Conservation (phyloP, 441 rosid genomes). For the Euphorbia celastroides region DNA sequence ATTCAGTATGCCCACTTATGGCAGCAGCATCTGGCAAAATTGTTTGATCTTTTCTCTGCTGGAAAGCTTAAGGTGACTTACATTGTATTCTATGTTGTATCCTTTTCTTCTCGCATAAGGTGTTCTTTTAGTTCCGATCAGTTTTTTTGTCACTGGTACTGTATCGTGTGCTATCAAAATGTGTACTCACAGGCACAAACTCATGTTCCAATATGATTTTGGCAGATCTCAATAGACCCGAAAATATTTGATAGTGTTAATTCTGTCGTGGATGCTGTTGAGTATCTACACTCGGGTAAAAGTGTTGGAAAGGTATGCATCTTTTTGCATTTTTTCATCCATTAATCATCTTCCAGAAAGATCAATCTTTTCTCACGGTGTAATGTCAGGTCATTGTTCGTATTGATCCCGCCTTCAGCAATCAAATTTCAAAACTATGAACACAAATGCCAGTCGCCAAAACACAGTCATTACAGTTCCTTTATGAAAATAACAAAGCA, state of each 20-base stretch:
- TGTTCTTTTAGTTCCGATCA: not conserved
- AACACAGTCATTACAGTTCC: not conserved
- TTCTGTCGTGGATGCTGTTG: slow-evolving; percentile 85
- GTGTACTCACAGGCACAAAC: not conserved
- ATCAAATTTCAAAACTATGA: slow-evolving; percentile 50
- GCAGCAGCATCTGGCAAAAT: slow-evolving; percentile 73
- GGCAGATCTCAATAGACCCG: slow-evolving; percentile 69
- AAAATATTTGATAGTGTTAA: slow-evolving; percentile 63
- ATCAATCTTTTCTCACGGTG: not conserved
- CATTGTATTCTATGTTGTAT: no score
- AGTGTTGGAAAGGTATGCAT: slow-evolving; percentile 87
- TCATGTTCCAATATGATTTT: not conserved
- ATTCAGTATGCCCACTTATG: slow-evolving; percentile 64
- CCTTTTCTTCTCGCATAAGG: no score
- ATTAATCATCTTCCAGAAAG: not conserved
- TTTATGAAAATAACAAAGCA: not conserved
- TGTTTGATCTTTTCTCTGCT: slow-evolving; percentile 53
- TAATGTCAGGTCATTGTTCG: slow-evolving; percentile 71
- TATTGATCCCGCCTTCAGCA: slow-evolving; percentile 60
- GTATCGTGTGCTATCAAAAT: not conserved
- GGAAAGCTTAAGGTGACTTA: slow-evolving; percentile 94
- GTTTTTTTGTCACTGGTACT: not conserved
- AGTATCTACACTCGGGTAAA: slow-evolving; percentile 92
- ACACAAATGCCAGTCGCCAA: not conserved
- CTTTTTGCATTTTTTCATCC: not conserved